A percentile compares a stretch with the other conserved stretches of the same genome.
phyloP scores from a whole-genome alignment of 305 asterid species.

The Solanum hybrid region DNA sequence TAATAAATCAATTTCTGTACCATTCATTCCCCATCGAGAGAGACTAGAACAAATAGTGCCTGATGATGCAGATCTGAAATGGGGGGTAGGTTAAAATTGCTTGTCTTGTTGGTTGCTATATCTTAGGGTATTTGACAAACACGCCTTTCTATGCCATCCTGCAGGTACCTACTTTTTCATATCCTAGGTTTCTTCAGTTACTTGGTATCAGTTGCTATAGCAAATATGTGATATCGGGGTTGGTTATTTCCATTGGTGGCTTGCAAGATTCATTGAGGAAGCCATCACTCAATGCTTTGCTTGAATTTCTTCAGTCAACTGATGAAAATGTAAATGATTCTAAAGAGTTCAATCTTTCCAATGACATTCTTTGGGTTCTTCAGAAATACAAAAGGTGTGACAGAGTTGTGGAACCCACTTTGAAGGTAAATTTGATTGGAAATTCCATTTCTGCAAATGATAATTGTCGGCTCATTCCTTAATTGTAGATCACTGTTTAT shows the following conservation, averaged over 20 bases:
- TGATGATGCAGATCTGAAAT: slow-evolving; percentile 42
- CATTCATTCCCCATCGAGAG: slow-evolving; percentile 61
- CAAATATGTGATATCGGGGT: slow-evolving; percentile 63
- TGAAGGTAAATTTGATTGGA: slow-evolving; percentile 49
- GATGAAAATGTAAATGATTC: slow-evolving; percentile 33
- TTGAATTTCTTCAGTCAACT: slow-evolving; percentile 52
- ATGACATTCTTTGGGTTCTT: slow-evolving; percentile 83
- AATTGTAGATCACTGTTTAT: background rate
- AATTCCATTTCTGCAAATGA: background rate
- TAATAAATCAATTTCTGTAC: slow-evolving; percentile 47
- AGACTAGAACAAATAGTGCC: slow-evolving; percentile 55
- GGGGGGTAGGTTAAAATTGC: slow-evolving; percentile 63
- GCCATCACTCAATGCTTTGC: slow-evolving; percentile 68
- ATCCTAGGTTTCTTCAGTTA: slow-evolving; percentile 70
- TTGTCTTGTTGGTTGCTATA: slow-evolving; percentile 3
- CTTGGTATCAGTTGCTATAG: slow-evolving; percentile 64
- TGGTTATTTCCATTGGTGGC: slow-evolving; percentile 88
- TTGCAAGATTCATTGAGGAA: slow-evolving; percentile 81
- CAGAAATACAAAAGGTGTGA: slow-evolving; percentile 60
- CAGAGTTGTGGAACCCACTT: slow-evolving; percentile 69
- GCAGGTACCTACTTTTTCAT: slow-evolving; percentile 78
- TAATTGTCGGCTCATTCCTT: background rate
- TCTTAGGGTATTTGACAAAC: slow-evolving; percentile 8
- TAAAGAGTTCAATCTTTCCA: slow-evolving; percentile 45
- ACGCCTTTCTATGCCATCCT: slow-evolving; percentile 15